phyloP scores from a whole-genome alignment of 1,284 basidiomycete species.

The Leucoagaricus sp. region DNA sequence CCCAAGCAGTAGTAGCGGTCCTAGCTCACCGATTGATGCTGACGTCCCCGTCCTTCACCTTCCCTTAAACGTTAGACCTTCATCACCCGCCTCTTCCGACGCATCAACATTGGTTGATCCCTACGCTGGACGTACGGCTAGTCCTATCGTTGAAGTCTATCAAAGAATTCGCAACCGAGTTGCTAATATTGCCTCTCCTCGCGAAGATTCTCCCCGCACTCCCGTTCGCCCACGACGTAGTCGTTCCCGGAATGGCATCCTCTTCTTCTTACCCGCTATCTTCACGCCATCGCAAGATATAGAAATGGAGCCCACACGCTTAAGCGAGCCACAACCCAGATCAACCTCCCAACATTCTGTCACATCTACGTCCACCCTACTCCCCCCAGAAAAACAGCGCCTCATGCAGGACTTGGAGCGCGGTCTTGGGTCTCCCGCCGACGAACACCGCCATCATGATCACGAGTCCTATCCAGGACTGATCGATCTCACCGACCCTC shows the following conservation, averaged over 20 bases:
- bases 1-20: slow-evolving; percentile 43
- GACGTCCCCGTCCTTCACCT: slow-evolving; percentile 65
- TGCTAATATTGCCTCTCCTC: slow-evolving; percentile 43
- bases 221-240: slow-evolving; percentile 47
- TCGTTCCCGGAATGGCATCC: slow-evolving; percentile 55
- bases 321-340: slow-evolving; percentile 22
- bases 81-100: slow-evolving; percentile 57
- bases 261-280: slow-evolving; percentile 84
- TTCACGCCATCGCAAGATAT: slow-evolving; percentile 57
- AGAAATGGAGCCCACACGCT: slow-evolving; percentile 39
- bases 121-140: slow-evolving; percentile 36
- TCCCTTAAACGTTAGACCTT: slow-evolving; percentile 53
- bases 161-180: slow-evolving; percentile 59
- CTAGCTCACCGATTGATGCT: slow-evolving; percentile 47
- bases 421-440: slow-evolving; percentile 10
- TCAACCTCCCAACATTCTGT: slow-evolving; percentile 24
- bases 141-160: slow-evolving; percentile 51
- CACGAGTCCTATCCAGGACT: background rate
- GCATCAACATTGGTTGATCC: slow-evolving; percentile 36
- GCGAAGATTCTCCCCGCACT: slow-evolving; percentile 40
- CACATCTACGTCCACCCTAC: slow-evolving; percentile 2
- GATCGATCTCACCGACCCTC: slow-evolving; percentile 6
- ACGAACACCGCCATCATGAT: slow-evolving; percentile 1
- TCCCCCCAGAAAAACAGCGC: slow-evolving; percentile 34
- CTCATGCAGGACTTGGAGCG: slow-evolving; percentile 33